Evolutionary conservation across 2,329 filamentous ascomycete genomes (phyloP), one percentile per base, ranked within the genome.

Genomic region (Didymella keratinophila): DNA sequence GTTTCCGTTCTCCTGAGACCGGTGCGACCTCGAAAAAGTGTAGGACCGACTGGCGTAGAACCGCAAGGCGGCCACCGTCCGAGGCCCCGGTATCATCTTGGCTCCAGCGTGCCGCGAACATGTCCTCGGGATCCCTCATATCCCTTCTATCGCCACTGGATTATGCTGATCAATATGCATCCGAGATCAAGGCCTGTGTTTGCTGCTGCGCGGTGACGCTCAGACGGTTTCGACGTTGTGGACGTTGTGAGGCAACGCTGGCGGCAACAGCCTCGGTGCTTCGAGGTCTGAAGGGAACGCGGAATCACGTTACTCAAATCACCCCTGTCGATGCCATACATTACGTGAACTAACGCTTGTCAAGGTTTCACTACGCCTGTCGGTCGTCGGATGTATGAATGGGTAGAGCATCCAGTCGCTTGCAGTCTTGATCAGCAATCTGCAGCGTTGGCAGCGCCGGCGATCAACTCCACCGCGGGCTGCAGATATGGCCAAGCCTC

Each of bases 1-100:
- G 63, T 66, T 65, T 52, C 60, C 56, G 64, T 66, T 56, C 71
- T 66, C 70, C 70, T 73, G 68, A 67, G 67, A 61, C 56, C 56
- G 56, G 66, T 60, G 56, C 63, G 58, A 62, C 58, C 64, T 63
- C 52, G 58, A 51, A 61, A 51, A 46, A 53, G 60, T 50, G 60
- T 62, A 64, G 61, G 63, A 32, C 65, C 64, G 65, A 64, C 53
- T 62, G 57, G 56, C 46, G 46, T 28, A 30, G 50, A 50, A 58
- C 50, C 56, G 37, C 45, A 53, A 46, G 20, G 49, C 30, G 45
- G 45, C 41, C 41, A 21, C 39, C 18, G 20, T 54, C 56, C 50
- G 21, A 58, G 12, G 36, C 41, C 50, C 46, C 56, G 56, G 50
- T 54, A 54, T 41, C 41, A 50, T 23, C 18, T 41, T 44, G 56